Evolutionary conservation across 2,329 filamentous ascomycete genomes (phyloP).

Genomic region (Massarina eburnea): DNA sequence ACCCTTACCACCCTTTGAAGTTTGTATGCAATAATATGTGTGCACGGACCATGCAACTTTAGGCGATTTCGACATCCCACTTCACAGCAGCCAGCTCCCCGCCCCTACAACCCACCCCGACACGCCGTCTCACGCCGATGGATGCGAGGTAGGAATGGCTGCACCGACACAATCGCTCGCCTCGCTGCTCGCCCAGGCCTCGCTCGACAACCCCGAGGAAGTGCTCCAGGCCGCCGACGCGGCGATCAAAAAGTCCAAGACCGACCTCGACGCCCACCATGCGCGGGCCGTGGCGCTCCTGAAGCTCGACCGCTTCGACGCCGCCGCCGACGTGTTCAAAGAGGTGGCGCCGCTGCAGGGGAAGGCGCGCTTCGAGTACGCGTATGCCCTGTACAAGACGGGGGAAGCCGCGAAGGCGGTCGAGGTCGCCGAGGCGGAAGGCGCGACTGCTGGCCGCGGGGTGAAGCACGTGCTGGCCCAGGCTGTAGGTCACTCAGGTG

Average conservation of each 20-base stretch:
- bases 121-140: slow-evolving; percentile 19
- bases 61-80: slow-evolving; percentile 36
- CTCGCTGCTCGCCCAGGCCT: slow-evolving; percentile 58
- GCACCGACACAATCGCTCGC: slow-evolving; percentile 51
- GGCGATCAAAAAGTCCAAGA: slow-evolving; percentile 60
- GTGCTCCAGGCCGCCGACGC: slow-evolving; percentile 66
- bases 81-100: slow-evolving; percentile 16
- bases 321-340: slow-evolving; percentile 70
- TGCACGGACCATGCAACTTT: slow-evolving; percentile 20
- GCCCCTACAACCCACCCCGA: slow-evolving; percentile 17
- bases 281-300: slow-evolving; percentile 74
- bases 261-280: slow-evolving; percentile 63
- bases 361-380: slow-evolving; percentile 67
- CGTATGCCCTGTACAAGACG: slow-evolving; percentile 83
- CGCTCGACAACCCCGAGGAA: slow-evolving; percentile 72
- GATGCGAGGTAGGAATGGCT: slow-evolving; percentile 40
- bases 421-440: slow-evolving; percentile 49
- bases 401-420: slow-evolving; percentile 68
- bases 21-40: too few species aligned
- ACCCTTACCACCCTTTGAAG: too few species aligned
- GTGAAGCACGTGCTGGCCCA: slow-evolving; percentile 64
- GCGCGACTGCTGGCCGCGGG: slow-evolving; percentile 47
- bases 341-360: slow-evolving; percentile 63
- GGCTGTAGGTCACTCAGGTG: slow-evolving; percentile 51
- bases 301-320: slow-evolving; percentile 80